Evolutionary conservation across 2,329 filamentous ascomycete genomes (phyloP), one percentile per base, ranked within the genome.

Genomic region (Ophiosphaerella korrae): DNA sequence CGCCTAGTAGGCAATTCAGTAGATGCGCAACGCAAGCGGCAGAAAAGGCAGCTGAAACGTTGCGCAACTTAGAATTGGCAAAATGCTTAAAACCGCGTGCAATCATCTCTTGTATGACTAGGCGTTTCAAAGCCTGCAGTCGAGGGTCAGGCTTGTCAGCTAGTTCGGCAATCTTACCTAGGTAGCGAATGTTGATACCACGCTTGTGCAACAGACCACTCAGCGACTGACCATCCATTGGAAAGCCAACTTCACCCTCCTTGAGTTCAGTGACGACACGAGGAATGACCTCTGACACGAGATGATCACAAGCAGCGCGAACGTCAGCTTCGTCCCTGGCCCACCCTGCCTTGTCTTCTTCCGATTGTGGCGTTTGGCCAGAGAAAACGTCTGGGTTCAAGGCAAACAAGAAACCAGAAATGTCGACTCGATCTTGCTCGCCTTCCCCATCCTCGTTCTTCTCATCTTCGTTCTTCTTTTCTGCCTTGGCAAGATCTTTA

Each of bases 301-400:
- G 81, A 74, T 89, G 92, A 45, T 85, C 80, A 77, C 92, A 94
- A 26, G 91, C 91, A 49, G 88, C 85, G 57, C 90, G 88, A 42
- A 99, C 93, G 50, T 95, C 90, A 62, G 88, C 83, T 78, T 99
- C 94, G 65, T 99, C 94, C 53, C 87, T 83, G 40, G 83, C 84
- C 80, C 90, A 86, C 70, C 94, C 85, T 48, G 84, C 84, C 80
- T 94, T 96, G 73, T 99, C 94, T 60, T 89, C 90, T 5, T 94
- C 88, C 0, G 90, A 94, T 75, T 96, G 90, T 33, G 94, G 92
- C 45, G 85, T 80, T 74, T 97, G 94, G 45, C 92, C 93, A 67
- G 91, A 96, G 81, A 93, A 97, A 29, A 91, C 91, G 74, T 99
- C 94, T 5, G 94, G 92, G 77, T 99, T 99, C 45, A 99, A 84